phyloP scores from a whole-genome alignment of 345 rosid species.

The Noccaea bulbosa region DNA sequence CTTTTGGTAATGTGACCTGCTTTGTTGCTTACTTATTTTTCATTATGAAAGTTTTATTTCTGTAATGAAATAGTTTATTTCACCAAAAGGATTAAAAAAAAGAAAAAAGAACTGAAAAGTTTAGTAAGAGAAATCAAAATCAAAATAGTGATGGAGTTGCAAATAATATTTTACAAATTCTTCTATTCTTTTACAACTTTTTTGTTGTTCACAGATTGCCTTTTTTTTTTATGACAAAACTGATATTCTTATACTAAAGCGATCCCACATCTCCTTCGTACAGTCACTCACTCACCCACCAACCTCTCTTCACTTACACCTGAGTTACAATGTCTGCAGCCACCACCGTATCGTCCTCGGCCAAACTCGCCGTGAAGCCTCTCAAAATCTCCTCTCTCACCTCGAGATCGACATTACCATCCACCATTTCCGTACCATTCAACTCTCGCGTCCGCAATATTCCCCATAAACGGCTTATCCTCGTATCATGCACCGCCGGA shows the following conservation, averaged over 20 bases:
- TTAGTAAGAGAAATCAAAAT: too few relatives aligned
- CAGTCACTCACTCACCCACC: neutral
- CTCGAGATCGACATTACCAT: constrained; percentile 45
- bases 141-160: too few relatives aligned
- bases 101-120: too few relatives aligned
- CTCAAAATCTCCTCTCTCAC: constrained; percentile 46
- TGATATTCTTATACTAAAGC: too few relatives aligned
- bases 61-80: too few relatives aligned
- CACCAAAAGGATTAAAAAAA: too few relatives aligned
- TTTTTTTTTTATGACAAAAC: too few relatives aligned
- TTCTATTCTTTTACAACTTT: too few relatives aligned
- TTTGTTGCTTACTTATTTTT: neutral
- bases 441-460: neutral
- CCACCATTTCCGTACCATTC: constrained; percentile 34
- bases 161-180: too few relatives aligned
- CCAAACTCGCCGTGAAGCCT: constrained; percentile 32
- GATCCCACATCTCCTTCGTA: too few relatives aligned
- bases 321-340: constrained; percentile 10
- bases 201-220: too few relatives aligned
- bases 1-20: neutral
- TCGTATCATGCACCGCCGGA: constrained; percentile 44
- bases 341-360: constrained; percentile 13
- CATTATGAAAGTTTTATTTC: too few relatives aligned
- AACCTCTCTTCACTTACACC: constrained; percentile 14
- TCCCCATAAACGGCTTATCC: constrained; percentile 22